phyloP scores from a whole-genome alignment of 805 yeast genomes.

The Teunomyces lycoperdinae region DNA sequence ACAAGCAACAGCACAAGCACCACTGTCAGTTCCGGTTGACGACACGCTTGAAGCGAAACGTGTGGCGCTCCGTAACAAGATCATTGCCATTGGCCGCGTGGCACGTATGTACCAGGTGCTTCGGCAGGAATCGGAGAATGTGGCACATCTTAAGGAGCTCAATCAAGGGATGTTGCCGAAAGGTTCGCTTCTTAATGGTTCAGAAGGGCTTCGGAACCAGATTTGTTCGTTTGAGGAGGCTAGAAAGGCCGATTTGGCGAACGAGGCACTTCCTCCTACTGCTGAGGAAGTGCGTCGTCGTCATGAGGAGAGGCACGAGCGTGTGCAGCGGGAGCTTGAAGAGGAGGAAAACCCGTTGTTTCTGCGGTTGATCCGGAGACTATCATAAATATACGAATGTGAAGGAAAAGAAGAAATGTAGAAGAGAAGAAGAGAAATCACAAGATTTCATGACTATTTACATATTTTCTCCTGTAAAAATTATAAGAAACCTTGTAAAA shows the following conservation, averaged over 20 bases:
- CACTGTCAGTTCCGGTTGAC: constrained; percentile 5
- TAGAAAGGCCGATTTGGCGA: constrained; percentile 68
- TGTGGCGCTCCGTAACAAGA: constrained; percentile 74
- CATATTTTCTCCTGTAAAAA: too few species aligned
- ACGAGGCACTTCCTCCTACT: constrained; percentile 88
- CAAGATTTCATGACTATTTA: too few species aligned
- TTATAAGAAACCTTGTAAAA: too few species aligned
- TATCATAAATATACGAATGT: constrained; percentile 17
- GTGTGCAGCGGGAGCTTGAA: constrained; percentile 36
- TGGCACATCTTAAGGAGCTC: constrained; percentile 69
- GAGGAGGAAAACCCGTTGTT: constrained; percentile 34
- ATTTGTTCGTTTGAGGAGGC: constrained; percentile 81
- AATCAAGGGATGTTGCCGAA: constrained; percentile 80
- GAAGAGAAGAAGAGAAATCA: too few species aligned
- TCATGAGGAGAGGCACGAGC: constrained; percentile 46
- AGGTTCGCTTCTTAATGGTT: constrained; percentile 80
- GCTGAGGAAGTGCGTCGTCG: constrained; percentile 50
- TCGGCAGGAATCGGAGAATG: constrained; percentile 84
- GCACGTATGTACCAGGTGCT: constrained; percentile 87
- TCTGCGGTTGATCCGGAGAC: constrained; percentile 36
- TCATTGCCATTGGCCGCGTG: constrained; percentile 93
- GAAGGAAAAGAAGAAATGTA: background rate
- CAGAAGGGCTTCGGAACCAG: constrained; percentile 71
- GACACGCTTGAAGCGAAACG: constrained; percentile 34
- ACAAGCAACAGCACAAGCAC: constrained; percentile 5